Base-by-base conservation (phyloP, 2,329 filamentous ascomycete species). In the Aspergillus ochraceoroseus region DNA sequence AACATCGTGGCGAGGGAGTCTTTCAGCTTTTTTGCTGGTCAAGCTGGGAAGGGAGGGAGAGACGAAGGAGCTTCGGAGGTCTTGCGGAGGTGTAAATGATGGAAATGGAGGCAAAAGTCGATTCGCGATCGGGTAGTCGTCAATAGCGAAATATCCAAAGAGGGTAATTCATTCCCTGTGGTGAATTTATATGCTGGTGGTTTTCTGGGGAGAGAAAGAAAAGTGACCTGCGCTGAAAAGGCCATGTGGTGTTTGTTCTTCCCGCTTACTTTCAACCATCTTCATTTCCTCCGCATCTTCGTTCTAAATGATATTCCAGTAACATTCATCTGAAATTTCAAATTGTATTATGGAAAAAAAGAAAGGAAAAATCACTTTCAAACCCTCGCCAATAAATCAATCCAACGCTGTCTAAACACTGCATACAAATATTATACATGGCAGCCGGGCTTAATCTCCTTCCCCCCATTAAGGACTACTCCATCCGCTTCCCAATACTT, bases 1-100 rank as follows among this genome's bases (percentile, higher is more conserved):
- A 90, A 58, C 85, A 89, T 89, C 43, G 39, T 69, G 25, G 15
- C 25, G 32, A 11, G n/a, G n/a, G n/a, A n/a, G n/a, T n/a, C n/a
- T n/a, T n/a, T n/a, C n/a, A n/a, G n/a, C n/a, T n/a, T n/a, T n/a
- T 41, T 27, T 13, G 29, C 3, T 33, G 22, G 11, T 26, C 6
- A n/a, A 6, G 29, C 19, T 12, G 4, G n/a, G n/a, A n/a, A n/a
- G 14, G 12, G 23, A 31, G 13, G 8, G 34, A 27, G 31, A 13
- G 26, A 15, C 32, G 32, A 36, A 33, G 37, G 27, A 26, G 39
- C 25, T 44, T 34, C 43, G 32, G 38, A 43, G 41, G 12, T 35
- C 32, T 6, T 34, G 32, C 27, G 37, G 33, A 27, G 43, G n/a
- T 12, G 26, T 31, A 14, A 15, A 37, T 27, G 11, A 29, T 30